A percentile compares a stretch with the other conserved stretches of the same genome.
Evolutionary conservation across 1,284 basidiomycete genomes (phyloP).

Genomic region (Garcileccinum viscosum): DNA sequence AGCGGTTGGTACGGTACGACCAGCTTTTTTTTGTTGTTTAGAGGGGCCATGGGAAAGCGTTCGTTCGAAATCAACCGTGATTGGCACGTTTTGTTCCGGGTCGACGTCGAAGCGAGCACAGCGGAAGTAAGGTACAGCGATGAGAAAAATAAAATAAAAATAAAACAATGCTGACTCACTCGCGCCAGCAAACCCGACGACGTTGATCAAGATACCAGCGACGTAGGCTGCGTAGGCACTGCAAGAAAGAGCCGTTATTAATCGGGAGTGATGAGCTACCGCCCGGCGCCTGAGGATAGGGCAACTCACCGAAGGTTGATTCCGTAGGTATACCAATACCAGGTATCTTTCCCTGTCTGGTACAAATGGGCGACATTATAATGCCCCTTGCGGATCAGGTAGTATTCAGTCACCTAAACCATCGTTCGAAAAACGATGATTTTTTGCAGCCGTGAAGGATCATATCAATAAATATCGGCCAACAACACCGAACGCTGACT

Average conservation of each 20-base stretch:
- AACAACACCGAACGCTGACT: not conserved
- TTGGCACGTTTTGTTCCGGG: not conserved
- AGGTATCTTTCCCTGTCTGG: slow-evolving; percentile 57
- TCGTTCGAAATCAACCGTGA: not conserved
- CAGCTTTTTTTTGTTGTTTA: slow-evolving; percentile 38
- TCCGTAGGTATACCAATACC: slow-evolving; percentile 82
- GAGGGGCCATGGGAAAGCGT: not conserved
- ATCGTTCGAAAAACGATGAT: not conserved
- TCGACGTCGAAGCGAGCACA: not conserved
- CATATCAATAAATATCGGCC: not conserved
- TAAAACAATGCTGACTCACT: slow-evolving; percentile 48
- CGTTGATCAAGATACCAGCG: slow-evolving; percentile 82
- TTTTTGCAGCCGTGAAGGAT: slow-evolving; percentile 2
- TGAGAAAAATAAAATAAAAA: not conserved
- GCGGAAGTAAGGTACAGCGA: not conserved
- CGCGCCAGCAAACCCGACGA: slow-evolving; percentile 75
- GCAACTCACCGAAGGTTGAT: slow-evolving; percentile 68
- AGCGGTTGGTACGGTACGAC: slow-evolving; percentile 62
- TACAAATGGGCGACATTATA: slow-evolving; percentile 80
- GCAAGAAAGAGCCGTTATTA: not conserved
- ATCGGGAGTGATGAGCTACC: not conserved
- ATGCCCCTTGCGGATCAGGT: slow-evolving; percentile 75
- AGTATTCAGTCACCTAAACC: slow-evolving; percentile 77
- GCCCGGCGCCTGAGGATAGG: not conserved
- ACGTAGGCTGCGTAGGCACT: slow-evolving; percentile 78